Conservation (phyloP, 2,329 filamentous ascomycete species). For the Periconia digitata region DNA sequence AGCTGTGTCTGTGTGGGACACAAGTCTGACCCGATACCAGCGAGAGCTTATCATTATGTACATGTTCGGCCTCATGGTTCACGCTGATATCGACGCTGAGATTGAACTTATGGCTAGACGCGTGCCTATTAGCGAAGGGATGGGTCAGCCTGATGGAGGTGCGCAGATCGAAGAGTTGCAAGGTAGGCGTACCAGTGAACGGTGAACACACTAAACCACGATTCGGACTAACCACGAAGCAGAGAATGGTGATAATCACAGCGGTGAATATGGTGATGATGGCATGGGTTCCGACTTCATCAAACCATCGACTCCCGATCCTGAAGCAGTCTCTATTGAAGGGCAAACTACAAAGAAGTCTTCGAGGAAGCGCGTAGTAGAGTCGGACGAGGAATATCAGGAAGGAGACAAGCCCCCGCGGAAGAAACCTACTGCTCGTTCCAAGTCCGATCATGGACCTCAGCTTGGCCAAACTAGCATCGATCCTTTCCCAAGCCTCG, state of each 20-base stretch:
- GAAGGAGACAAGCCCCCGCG: background rate
- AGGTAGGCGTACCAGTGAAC: background rate
- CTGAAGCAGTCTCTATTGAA: background rate
- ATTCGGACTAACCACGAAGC: no score
- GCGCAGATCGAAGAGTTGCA: background rate
- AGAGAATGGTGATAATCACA: no score
- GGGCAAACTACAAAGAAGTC: background rate
- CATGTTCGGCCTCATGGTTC: background rate
- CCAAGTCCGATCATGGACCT: background rate
- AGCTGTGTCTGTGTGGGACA: background rate
- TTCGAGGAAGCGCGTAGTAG: background rate
- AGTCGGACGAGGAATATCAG: background rate
- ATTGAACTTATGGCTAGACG: no score
- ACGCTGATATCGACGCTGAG: background rate
- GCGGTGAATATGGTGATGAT: no score
- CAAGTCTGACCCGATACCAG: background rate
- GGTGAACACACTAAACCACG: no score
- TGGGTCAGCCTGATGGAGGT: background rate
- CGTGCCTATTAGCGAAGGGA: no score
- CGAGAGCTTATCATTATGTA: background rate
- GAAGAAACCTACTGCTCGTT: background rate
- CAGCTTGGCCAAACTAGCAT: background rate
- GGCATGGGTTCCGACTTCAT: no score
- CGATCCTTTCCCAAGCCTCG: background rate
- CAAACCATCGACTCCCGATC: background rate